Conservation (phyloP, 164 flowering plant genomes). For the Hamamelis virginiana region DNA sequence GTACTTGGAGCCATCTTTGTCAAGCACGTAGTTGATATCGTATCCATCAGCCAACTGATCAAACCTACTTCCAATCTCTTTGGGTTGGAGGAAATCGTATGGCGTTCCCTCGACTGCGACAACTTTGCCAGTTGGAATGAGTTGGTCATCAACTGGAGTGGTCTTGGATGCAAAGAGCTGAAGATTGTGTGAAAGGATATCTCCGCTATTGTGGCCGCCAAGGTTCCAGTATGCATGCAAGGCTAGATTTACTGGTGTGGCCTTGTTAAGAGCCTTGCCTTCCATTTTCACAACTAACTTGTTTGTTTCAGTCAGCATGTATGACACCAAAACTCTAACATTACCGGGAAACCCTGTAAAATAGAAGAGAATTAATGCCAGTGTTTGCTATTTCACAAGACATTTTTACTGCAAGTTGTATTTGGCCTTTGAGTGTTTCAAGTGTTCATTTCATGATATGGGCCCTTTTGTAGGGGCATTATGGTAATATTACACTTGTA, state of each 20-base stretch:
- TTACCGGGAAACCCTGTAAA: conserved; percentile 38
- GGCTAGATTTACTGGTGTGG: conserved; percentile 40
- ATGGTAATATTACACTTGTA: too few relatives aligned
- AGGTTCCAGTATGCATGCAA: conserved; percentile 39
- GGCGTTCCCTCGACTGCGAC: conserved; percentile 46
- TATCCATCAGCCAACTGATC: conserved; percentile 29
- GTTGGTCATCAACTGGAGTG: conserved; percentile 51
- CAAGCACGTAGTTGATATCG: conserved; percentile 41
- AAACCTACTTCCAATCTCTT: conserved; percentile 18
- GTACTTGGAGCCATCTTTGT: not conserved
- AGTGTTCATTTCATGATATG: too few relatives aligned
- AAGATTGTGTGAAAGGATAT: conserved; percentile 19
- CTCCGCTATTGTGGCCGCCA: conserved; percentile 24
- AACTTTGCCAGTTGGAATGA: conserved; percentile 72
- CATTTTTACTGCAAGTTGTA: too few relatives aligned
- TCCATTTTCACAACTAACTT: conserved; percentile 32
- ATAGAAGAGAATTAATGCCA: too few relatives aligned
- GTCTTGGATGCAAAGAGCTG: conserved; percentile 40
- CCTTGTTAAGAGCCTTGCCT: conserved; percentile 28
- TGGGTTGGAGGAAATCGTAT: conserved; percentile 41
- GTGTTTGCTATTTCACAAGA: too few relatives aligned
- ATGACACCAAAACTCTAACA: conserved; percentile 28
- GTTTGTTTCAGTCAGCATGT: conserved; percentile 25
- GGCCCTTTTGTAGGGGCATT: too few relatives aligned
- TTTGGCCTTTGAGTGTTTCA: too few relatives aligned